A percentile compares a stretch with the other conserved stretches of the same genome.
Conservation (phyloP, 2,329 filamentous ascomycete genomes). For the Fusarium hostae region DNA sequence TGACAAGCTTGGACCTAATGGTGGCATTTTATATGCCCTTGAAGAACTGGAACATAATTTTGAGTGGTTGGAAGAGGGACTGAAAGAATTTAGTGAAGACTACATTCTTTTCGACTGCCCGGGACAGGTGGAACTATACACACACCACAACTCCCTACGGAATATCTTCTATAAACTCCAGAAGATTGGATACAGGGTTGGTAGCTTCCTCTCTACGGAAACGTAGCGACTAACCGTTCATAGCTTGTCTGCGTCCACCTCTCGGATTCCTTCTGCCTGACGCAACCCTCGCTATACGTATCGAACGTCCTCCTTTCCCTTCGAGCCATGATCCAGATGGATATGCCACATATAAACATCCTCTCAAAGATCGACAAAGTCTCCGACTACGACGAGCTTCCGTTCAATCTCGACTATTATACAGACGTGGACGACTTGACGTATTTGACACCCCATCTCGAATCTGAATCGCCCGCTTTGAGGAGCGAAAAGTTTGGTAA, state of each 20-base stretch:
- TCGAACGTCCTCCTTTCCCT: slow-evolving; percentile 93
- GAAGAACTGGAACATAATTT: slow-evolving; percentile 95
- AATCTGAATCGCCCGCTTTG: slow-evolving; percentile 78
- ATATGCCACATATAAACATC: slow-evolving; percentile 94
- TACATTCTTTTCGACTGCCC: slow-evolving; percentile 97
- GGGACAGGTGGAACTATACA: slow-evolving; percentile 96
- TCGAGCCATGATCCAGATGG: slow-evolving; percentile 97
- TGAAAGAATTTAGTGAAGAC: slow-evolving; percentile 85
- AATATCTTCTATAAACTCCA: slow-evolving; percentile 93
- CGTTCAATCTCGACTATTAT: slow-evolving; percentile 97
- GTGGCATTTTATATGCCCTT: slow-evolving; percentile 89
- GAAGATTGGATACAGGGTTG: slow-evolving; percentile 90
- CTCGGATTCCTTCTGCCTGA: slow-evolving; percentile 93
- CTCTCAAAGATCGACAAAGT: slow-evolving; percentile 98
- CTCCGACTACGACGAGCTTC: slow-evolving; percentile 82
- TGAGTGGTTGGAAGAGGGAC: slow-evolving; percentile 86
- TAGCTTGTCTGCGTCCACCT: slow-evolving; percentile 94
- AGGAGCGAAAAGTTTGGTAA: slow-evolving; percentile 81
- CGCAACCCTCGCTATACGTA: slow-evolving; percentile 92
- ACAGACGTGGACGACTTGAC: slow-evolving; percentile 95
- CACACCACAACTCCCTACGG: slow-evolving; percentile 89
- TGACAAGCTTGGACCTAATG: slow-evolving; percentile 90
- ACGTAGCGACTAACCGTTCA: slow-evolving; percentile 26
- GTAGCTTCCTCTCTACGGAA: slow-evolving; percentile 46
- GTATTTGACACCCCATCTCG: slow-evolving; percentile 83